These are phyloP conservation scores for Erysimum pusillum DNA, from an alignment of 441 rosid species.

Conservation along the genomic window DNA sequence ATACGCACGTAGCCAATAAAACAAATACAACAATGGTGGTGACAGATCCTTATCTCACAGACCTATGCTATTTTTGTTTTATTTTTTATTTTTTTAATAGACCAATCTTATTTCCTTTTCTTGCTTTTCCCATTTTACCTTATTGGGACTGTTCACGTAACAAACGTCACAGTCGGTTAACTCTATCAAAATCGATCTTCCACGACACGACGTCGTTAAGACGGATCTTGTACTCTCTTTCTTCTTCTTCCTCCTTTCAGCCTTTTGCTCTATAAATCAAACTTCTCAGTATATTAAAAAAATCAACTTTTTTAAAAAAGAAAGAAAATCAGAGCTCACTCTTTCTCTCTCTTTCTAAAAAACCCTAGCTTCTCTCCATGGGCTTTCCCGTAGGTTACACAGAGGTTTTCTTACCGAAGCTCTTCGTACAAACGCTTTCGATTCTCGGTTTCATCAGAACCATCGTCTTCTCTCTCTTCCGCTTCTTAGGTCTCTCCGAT, in stretches of 20 bases:
- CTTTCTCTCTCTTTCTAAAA: neutral
- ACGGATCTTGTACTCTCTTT: constrained; percentile 1
- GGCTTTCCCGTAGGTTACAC: constrained; percentile 91
- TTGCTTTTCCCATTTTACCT: constrained; percentile 8
- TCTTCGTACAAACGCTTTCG: constrained; percentile 73
- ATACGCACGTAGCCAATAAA: constrained; percentile 42
- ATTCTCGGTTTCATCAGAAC: constrained; percentile 72
- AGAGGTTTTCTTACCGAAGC: constrained; percentile 77
- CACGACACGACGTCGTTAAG: constrained; percentile 36
- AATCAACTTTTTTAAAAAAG: constrained; percentile 18
- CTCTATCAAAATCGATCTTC: constrained; percentile 42
- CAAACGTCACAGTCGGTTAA: constrained; percentile 51
- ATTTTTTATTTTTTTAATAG: too few relatives aligned
- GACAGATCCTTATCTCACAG: constrained; percentile 35
- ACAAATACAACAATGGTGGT: constrained; percentile 22
- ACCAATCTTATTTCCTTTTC: constrained; percentile 28
- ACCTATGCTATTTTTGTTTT: too few relatives aligned
- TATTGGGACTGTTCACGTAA: constrained; percentile 5
- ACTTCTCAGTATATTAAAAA: constrained; percentile 34
- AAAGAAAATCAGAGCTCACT: constrained; percentile 1
- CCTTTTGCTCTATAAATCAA: constrained; percentile 34
- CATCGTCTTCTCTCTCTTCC: constrained; percentile 63
- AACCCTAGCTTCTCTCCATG: constrained; percentile 50
- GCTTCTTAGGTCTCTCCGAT: constrained; percentile 73
- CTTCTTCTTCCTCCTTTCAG: constrained; percentile 20